phyloP scores from a whole-genome alignment of 2,329 filamentous ascomycete species.

The Botrytis elliptica region DNA sequence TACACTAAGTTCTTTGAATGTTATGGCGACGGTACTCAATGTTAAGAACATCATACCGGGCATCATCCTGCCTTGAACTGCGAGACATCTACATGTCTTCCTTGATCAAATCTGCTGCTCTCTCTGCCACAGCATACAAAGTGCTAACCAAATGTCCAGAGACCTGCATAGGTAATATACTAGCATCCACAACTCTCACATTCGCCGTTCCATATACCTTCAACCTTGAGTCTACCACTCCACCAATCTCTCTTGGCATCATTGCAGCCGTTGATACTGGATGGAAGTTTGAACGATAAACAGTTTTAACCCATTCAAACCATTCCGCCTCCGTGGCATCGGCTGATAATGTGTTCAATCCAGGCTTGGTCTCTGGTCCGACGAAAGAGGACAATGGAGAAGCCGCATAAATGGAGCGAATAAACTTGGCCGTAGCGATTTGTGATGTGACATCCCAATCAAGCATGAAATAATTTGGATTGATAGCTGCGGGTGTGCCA shows the following conservation, averaged over 20 bases:
- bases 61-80: not conserved
- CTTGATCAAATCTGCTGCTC: slow-evolving; percentile 26
- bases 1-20: not conserved
- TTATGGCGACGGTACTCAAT: not conserved
- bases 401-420: not conserved
- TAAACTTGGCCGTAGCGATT: not conserved
- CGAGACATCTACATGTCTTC: slow-evolving; percentile 2
- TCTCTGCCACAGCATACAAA: slow-evolving; percentile 29
- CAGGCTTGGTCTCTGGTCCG: slow-evolving; percentile 20
- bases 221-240: slow-evolving; percentile 28
- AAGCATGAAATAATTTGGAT: slow-evolving; percentile 45
- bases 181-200: slow-evolving; percentile 30
- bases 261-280: slow-evolving; percentile 28
- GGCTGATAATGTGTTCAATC: slow-evolving; percentile 7
- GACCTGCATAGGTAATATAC: slow-evolving; percentile 25
- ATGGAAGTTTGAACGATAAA: slow-evolving; percentile 25
- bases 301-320: slow-evolving; percentile 16
- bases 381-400: not conserved
- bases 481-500: slow-evolving; percentile 45
- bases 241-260: slow-evolving; percentile 26
- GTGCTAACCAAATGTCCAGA: slow-evolving; percentile 26
- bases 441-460: slow-evolving; percentile 13
- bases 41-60: not conserved
- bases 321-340: slow-evolving; percentile 22
- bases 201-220: slow-evolving; percentile 28